Conservation (phyloP, 345 rosid genomes). For the Eucalyptus curtisii region DNA sequence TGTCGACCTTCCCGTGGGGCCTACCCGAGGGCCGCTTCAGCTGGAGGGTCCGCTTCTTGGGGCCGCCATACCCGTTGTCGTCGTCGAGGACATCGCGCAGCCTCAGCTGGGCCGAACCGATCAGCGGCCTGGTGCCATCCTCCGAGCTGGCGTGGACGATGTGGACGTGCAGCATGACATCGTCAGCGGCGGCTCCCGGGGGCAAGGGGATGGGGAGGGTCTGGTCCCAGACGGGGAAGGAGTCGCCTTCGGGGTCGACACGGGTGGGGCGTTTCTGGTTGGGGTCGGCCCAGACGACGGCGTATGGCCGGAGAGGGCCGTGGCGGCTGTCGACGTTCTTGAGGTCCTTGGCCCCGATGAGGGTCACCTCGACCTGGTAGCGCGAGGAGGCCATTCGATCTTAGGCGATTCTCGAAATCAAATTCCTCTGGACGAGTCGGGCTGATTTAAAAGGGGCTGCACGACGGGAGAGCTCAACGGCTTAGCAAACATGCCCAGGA, state of each 20-base stretch:
- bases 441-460: neutral
- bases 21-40: slow-evolving; percentile 92
- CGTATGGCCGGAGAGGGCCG: slow-evolving; percentile 55
- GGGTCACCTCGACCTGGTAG: slow-evolving; percentile 36
- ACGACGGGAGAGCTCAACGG: neutral
- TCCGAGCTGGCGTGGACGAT: slow-evolving; percentile 60
- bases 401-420: neutral
- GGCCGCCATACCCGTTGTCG: slow-evolving; percentile 32
- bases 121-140: slow-evolving; percentile 57
- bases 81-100: slow-evolving; percentile 42
- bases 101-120: slow-evolving; percentile 60
- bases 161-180: slow-evolving; percentile 39
- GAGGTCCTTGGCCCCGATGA: slow-evolving; percentile 53
- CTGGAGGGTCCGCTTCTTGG: slow-evolving; percentile 13
- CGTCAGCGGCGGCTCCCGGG: slow-evolving; percentile 20
- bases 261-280: slow-evolving; percentile 38
- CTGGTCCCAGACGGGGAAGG: slow-evolving; percentile 54
- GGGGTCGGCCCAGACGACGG: slow-evolving; percentile 65
- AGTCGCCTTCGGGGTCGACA: slow-evolving; percentile 58
- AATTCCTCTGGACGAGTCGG: neutral
- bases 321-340: slow-evolving; percentile 88
- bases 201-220: slow-evolving; percentile 32
- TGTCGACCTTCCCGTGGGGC: slow-evolving; percentile 78
- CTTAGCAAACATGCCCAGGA: neutral
- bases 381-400: neutral